phyloP scores from a whole-genome alignment of 2,329 filamentous ascomycete genomes.

The Botryotinia globosa region DNA sequence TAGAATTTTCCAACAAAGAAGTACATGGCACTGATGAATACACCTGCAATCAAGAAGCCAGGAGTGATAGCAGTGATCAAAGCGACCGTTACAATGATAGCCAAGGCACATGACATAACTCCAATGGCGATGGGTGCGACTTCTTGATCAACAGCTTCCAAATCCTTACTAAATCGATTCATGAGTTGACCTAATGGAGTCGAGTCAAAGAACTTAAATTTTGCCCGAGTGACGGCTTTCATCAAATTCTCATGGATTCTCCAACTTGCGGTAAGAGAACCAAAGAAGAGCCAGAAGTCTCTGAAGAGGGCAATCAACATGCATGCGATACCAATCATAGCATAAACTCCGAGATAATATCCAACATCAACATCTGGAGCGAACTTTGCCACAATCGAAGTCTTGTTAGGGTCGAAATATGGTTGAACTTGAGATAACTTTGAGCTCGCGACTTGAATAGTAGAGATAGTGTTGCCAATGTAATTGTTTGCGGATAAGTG shows the following conservation, averaged over 20 bases:
- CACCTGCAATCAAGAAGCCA: slow-evolving; percentile 79
- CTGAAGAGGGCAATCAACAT: slow-evolving; percentile 78
- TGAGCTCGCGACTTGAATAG: slow-evolving; percentile 30
- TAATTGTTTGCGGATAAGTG: slow-evolving; percentile 29
- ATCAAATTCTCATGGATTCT: slow-evolving; percentile 79
- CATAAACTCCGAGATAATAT: slow-evolving; percentile 85
- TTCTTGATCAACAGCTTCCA: slow-evolving; percentile 93
- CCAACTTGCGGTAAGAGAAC: slow-evolving; percentile 83
- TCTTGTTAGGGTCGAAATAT: slow-evolving; percentile 37
- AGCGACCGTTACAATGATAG: slow-evolving; percentile 77
- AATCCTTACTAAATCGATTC: slow-evolving; percentile 97
- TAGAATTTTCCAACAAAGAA: slow-evolving; percentile 83
- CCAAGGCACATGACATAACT: slow-evolving; percentile 61
- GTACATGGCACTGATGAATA: slow-evolving; percentile 83
- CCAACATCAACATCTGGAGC: slow-evolving; percentile 65
- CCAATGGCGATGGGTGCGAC: slow-evolving; percentile 87
- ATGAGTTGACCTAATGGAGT: slow-evolving; percentile 95
- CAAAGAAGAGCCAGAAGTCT: slow-evolving; percentile 88
- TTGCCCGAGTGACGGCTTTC: slow-evolving; percentile 75
- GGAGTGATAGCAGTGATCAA: slow-evolving; percentile 89
- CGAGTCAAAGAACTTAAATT: slow-evolving; percentile 96
- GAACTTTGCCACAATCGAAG: slow-evolving; percentile 34
- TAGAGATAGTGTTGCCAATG: slow-evolving; percentile 35
- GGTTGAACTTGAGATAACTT: slow-evolving; percentile 35
- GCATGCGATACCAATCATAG: slow-evolving; percentile 71